Evolutionary conservation across 768 basidiomycete species (phyloP).

Genomic region (Suillus ampliporus): DNA sequence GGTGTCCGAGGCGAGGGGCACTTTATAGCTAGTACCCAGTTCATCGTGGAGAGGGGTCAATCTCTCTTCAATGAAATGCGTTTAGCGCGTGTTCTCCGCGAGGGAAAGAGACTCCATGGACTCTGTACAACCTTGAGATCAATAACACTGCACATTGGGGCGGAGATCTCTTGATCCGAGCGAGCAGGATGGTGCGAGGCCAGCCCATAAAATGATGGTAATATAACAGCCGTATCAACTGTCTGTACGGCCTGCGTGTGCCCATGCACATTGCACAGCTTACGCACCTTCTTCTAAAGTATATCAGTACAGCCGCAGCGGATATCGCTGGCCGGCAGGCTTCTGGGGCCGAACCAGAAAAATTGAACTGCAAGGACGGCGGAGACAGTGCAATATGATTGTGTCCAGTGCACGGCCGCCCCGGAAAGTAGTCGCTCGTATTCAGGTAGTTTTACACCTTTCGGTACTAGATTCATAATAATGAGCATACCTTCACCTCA

Average conservation of each 20-base stretch:
- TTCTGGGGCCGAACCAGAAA: background rate
- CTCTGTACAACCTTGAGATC: conserved; percentile 1
- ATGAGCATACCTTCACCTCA: too few species aligned
- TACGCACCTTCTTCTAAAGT: background rate
- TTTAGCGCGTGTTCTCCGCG: conserved; percentile 37
- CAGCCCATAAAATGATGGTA: too few species aligned
- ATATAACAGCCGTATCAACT: background rate
- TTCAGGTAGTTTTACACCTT: too few species aligned
- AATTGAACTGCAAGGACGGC: too few species aligned
- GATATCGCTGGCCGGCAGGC: background rate
- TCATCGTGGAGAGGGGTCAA: conserved; percentile 17
- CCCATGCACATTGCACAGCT: background rate
- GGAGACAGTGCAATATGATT: background rate
- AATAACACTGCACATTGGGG: background rate
- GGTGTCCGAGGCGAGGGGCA: conserved; percentile 13
- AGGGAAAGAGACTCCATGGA: conserved; percentile 28
- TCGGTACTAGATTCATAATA: too few species aligned
- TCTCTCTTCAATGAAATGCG: conserved; percentile 28
- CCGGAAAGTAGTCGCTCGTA: too few species aligned
- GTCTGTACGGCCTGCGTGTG: background rate
- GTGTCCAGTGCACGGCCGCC: too few species aligned
- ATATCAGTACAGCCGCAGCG: background rate
- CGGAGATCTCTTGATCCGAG: conserved; percentile 5
- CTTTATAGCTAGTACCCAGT: conserved; percentile 31
- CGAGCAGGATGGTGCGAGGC: conserved; percentile 10